These are phyloP conservation scores for Debaryomyces coudertii DNA, from an alignment of 1,139 yeast species.

Conservation along the genomic window DNA sequence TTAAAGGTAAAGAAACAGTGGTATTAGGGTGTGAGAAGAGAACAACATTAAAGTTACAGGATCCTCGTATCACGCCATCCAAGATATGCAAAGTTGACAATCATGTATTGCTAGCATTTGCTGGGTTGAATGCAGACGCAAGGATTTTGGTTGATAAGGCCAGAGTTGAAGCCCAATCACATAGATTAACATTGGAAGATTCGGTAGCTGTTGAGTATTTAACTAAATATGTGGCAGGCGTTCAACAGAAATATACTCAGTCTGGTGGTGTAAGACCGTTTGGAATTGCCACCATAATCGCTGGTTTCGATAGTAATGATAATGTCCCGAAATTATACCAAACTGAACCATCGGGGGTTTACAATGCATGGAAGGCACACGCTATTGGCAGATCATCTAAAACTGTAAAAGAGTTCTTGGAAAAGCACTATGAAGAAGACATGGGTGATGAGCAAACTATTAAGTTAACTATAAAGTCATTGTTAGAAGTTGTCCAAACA, in stretches of 20 bases:
- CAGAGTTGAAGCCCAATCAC: conserved; percentile 96
- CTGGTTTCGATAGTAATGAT: conserved; percentile 92
- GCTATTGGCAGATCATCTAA: conserved; percentile 95
- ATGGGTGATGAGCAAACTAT: conserved; percentile 72
- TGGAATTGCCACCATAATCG: conserved; percentile 92
- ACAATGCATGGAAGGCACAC: conserved; percentile 98
- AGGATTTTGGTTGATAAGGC: conserved; percentile 94
- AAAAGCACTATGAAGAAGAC: conserved; percentile 81
- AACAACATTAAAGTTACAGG: conserved; percentile 92
- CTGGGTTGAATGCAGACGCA: conserved; percentile 98
- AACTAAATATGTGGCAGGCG: conserved; percentile 94
- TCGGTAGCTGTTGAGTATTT: conserved; percentile 91
- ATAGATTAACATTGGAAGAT: conserved; percentile 89
- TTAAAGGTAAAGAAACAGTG: conserved; percentile 85
- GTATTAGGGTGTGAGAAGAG: conserved; percentile 97
- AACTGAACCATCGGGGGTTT: conserved; percentile 97
- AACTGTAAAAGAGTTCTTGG: conserved; percentile 93
- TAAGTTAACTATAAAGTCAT: conserved; percentile 79
- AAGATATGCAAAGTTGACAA: conserved; percentile 90
- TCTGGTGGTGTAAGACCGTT: conserved; percentile 96
- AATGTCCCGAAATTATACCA: conserved; percentile 80
- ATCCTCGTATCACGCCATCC: conserved; percentile 93
- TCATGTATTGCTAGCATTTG: conserved; percentile 91
- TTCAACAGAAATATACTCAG: conserved; percentile 97
- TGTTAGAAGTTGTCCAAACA: conserved; percentile 95